phyloP scores from a whole-genome alignment of 768 basidiomycete species.

The Strobilomyces echinocephalus region DNA sequence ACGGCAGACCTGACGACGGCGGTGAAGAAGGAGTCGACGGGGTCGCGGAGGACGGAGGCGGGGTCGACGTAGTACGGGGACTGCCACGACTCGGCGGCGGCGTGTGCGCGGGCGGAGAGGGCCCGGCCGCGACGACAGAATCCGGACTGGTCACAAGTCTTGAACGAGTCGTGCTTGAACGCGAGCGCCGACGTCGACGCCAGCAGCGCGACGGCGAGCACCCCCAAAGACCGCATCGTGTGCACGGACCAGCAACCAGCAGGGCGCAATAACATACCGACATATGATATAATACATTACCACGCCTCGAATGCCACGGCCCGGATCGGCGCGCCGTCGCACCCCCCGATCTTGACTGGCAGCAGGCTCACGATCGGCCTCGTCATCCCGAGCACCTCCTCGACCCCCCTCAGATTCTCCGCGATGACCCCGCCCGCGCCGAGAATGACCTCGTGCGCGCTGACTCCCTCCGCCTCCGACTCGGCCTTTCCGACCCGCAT shows the following conservation, averaged over 20 bases:
- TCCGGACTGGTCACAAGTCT: slow-evolving; percentile 88
- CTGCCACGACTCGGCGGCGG: slow-evolving; percentile 55
- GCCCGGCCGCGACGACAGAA: slow-evolving; percentile 93
- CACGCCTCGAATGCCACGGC: slow-evolving; percentile 44
- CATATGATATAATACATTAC: slow-evolving; percentile 8
- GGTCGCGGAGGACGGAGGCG: slow-evolving; percentile 44
- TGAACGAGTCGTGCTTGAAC: slow-evolving; percentile 85
- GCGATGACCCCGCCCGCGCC: slow-evolving; percentile 60
- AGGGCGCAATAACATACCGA: background rate
- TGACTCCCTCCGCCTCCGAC: background rate
- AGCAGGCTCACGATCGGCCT: slow-evolving; percentile 47
- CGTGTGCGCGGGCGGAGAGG: slow-evolving; percentile 67
- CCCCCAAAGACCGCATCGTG: slow-evolving; percentile 16
- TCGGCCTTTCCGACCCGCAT: slow-evolving; percentile 5
- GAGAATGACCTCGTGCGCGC: slow-evolving; percentile 54
- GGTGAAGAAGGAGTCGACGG: slow-evolving; percentile 57
- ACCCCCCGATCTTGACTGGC: slow-evolving; percentile 52
- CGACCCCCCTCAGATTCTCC: slow-evolving; percentile 62
- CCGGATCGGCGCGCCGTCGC: slow-evolving; percentile 65
- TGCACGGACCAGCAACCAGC: background rate
- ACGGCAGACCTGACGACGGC: slow-evolving; percentile 76
- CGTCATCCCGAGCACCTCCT: slow-evolving; percentile 32
- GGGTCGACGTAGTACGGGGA: slow-evolving; percentile 84
- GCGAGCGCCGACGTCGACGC: slow-evolving; percentile 38
- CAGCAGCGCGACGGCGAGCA: slow-evolving; percentile 31